phyloP scores from a whole-genome alignment of 768 basidiomycete genomes.

The Dacryopinax primogenitus region DNA sequence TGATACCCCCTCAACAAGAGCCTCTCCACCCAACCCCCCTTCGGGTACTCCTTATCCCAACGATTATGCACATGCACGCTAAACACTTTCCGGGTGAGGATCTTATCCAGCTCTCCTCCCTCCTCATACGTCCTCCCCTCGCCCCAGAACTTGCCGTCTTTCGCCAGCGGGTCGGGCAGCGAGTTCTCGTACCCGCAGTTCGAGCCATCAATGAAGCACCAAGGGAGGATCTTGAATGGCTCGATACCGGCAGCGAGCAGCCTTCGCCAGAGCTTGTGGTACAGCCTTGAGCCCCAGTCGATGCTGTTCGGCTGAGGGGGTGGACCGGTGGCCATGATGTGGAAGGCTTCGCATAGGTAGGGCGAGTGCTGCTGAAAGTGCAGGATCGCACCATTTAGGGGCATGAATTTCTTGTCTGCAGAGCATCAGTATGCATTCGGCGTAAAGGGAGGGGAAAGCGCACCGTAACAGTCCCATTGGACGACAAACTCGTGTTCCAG shows the following conservation, averaged over 20 bases:
- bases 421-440: background rate
- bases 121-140: constrained; percentile 47
- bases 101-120: constrained; percentile 50
- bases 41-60: constrained; percentile 81
- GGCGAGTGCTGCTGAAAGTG: constrained; percentile 83
- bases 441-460: constrained; percentile 19
- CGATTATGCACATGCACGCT: constrained; percentile 90
- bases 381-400: constrained; percentile 90
- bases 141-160: constrained; percentile 49
- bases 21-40: constrained; percentile 74
- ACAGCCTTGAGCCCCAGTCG: constrained; percentile 88
- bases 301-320: constrained; percentile 67
- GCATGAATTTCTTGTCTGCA: constrained; percentile 59
- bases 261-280: constrained; percentile 80
- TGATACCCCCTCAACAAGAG: constrained; percentile 51
- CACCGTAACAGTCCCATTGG: constrained; percentile 98
- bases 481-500: constrained; percentile 93
- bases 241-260: constrained; percentile 57
- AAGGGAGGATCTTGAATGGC: constrained; percentile 87
- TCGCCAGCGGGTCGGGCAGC: constrained; percentile 76
- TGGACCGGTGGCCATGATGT: constrained; percentile 65
- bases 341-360: constrained; percentile 93
- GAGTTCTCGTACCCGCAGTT: constrained; percentile 88
- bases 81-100: constrained; percentile 56
- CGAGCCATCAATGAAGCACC: constrained; percentile 85